Conservation (phyloP, 1,284 basidiomycete species). For the Acaromyces ingoldii region DNA sequence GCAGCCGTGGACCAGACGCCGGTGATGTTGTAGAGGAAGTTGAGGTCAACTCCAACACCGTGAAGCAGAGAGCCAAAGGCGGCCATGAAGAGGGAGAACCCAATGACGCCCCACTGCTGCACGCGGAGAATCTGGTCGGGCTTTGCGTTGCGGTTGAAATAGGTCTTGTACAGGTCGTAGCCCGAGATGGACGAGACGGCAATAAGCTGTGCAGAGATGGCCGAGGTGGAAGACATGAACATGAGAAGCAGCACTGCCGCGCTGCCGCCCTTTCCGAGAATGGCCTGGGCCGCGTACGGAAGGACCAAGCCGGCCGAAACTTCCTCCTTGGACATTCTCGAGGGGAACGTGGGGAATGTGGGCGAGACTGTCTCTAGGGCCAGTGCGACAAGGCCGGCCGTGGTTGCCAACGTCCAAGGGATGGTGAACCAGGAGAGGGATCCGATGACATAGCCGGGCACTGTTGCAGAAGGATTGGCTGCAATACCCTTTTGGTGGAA, state of each 20-base stretch:
- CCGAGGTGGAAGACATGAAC: conserved; percentile 45
- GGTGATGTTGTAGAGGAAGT: conserved; percentile 35
- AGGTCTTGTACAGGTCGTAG: conserved; percentile 35
- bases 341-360: conserved; percentile 37
- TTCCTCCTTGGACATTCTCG: conserved; percentile 25
- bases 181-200: conserved; percentile 31
- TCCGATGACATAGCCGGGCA: conserved; percentile 40
- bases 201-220: conserved; percentile 35
- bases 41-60: conserved; percentile 38
- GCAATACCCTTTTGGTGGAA: conserved; percentile 43
- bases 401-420: conserved; percentile 37
- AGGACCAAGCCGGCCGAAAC: conserved; percentile 39
- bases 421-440: conserved; percentile 40
- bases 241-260: conserved; percentile 35
- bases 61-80: conserved; percentile 40
- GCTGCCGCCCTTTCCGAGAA: conserved; percentile 35
- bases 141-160: conserved; percentile 27
- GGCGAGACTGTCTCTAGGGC: conserved; percentile 36
- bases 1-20: conserved; percentile 35
- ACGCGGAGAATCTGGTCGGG: conserved; percentile 26
- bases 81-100: conserved; percentile 41
- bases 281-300: conserved; percentile 38
- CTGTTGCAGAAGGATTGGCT: conserved; percentile 30
- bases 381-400: conserved; percentile 34
- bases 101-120: conserved; percentile 39